A percentile compares a stretch with the other conserved stretches of the same genome.
Evolutionary conservation across 1,284 basidiomycete genomes (phyloP).

Genomic region (Cystobasidiaceae sp.): DNA sequence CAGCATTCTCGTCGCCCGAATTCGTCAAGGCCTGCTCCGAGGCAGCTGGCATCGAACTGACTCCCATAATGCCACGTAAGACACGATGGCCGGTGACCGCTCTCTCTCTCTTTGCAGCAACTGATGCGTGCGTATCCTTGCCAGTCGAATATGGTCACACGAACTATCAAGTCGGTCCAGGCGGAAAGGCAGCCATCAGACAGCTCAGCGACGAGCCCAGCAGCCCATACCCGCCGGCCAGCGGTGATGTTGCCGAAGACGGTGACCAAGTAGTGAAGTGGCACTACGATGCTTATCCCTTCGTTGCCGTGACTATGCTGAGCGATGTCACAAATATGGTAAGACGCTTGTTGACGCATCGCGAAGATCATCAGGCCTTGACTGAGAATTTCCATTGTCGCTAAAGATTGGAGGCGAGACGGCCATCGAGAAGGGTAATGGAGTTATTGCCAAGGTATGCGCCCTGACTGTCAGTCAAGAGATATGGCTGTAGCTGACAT

Average conservation of each 20-base stretch:
- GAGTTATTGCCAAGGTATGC: conserved; percentile 37
- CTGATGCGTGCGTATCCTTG: too few species aligned
- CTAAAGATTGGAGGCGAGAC: conserved; percentile 40
- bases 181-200: conserved; percentile 1
- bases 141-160: conserved; percentile 20
- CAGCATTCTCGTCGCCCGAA: conserved; percentile 39
- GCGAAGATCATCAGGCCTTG: too few species aligned
- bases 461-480: neutral
- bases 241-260: neutral
- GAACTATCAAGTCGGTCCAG: conserved; percentile 34
- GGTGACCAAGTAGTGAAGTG: conserved; percentile 1
- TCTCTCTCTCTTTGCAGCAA: too few species aligned
- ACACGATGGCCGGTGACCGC: too few species aligned
- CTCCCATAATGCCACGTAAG: conserved; percentile 30
- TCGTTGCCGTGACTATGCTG: conserved; percentile 41
- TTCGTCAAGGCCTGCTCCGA: conserved; percentile 37
- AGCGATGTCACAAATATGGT: conserved; percentile 37
- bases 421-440: conserved; percentile 38
- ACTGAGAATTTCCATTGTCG: too few species aligned
- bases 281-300: conserved; percentile 33
- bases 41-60: conserved; percentile 42
- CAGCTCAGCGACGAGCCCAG: neutral
- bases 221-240: neutral
- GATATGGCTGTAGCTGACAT: too few species aligned
- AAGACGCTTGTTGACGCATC: neutral